Base-by-base conservation (phyloP, 2,329 filamentous ascomycete genomes). In the Dothideomycetes sp. region DNA sequence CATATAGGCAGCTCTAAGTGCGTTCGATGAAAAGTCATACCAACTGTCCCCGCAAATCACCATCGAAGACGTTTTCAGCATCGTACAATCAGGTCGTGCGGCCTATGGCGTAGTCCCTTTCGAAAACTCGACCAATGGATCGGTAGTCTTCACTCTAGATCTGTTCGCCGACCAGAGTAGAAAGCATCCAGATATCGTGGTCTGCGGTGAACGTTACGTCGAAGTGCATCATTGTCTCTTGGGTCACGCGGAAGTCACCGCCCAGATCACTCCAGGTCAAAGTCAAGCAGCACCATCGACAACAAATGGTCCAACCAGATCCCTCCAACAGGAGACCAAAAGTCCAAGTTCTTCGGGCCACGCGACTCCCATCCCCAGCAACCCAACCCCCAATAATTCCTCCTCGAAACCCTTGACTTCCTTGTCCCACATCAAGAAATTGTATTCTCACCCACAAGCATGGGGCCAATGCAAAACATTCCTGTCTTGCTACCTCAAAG, bases 371-470 rank as follows among this genome's bases (percentile, higher is more conserved):
- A 74, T 70, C 8, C 59, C 58, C 11, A 24, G 29, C 27, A 19
- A 37, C 34, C 32, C 42, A 11, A 42, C 29, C 10, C 41, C 45
- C 6, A 25, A 13, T 19, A 30, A 27, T 20, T 38, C 40, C 13
- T 17, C 24, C n/a, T 60, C 66, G 27, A 62, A 62, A 47, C 76
- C 78, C 3, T 52, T 72, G 27, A 53, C 57, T 37, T 64, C 66
- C 47, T 61, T 88, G 47, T 61, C 65, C 41, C 70, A 81, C 51
- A 73, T 96, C 53, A 74, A 71, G 51, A 80, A 81, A 54, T 63
- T 98, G 28, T 94, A 94, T 66, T 91, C 85, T 17, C 91, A 98
- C 62, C 88, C 89, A 8, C 91, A 98, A 63, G 91, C 87, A 19
- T 94, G 91, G 70, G 87, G 87, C 18, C 91, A 98, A 64, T 95